phyloP scores from a whole-genome alignment of 345 rosid genomes.

The Sisymbrium altissimum region DNA sequence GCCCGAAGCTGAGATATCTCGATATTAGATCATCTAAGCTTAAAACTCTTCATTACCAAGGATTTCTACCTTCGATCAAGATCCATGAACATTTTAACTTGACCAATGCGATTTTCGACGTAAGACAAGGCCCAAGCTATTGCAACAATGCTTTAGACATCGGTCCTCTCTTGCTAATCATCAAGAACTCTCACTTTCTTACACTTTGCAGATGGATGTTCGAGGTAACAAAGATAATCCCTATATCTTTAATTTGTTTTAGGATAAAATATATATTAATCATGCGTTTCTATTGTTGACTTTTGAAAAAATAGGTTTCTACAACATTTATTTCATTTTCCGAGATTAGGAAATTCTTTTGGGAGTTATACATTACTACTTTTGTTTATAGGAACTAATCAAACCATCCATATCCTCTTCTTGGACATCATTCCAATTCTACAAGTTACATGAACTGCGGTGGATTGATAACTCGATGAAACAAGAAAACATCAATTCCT shows the following conservation, averaged over 20 bases:
- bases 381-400: conserved; percentile 43
- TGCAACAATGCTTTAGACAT: conserved; percentile 12
- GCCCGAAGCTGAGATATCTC: conserved; percentile 37
- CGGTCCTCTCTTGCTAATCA: conserved; percentile 43
- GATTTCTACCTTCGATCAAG: conserved; percentile 43
- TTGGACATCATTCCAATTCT: conserved; percentile 48
- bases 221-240: conserved; percentile 36
- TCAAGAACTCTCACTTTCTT: conserved; percentile 52
- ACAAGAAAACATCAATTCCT: conserved; percentile 31
- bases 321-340: background rate
- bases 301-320: background rate
- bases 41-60: conserved; percentile 36
- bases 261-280: background rate
- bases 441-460: conserved; percentile 48
- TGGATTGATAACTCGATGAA: conserved; percentile 51
- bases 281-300: background rate
- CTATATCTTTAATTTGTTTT: background rate
- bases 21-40: conserved; percentile 45
- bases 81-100: conserved; percentile 56
- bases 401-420: conserved; percentile 42
- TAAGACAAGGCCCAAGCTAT: conserved; percentile 42
- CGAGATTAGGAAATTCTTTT: background rate
- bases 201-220: conserved; percentile 62
- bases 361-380: background rate
- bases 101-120: conserved; percentile 47